Conservation (phyloP, 1,284 basidiomycete genomes). For the Moesziomyces sp. region DNA sequence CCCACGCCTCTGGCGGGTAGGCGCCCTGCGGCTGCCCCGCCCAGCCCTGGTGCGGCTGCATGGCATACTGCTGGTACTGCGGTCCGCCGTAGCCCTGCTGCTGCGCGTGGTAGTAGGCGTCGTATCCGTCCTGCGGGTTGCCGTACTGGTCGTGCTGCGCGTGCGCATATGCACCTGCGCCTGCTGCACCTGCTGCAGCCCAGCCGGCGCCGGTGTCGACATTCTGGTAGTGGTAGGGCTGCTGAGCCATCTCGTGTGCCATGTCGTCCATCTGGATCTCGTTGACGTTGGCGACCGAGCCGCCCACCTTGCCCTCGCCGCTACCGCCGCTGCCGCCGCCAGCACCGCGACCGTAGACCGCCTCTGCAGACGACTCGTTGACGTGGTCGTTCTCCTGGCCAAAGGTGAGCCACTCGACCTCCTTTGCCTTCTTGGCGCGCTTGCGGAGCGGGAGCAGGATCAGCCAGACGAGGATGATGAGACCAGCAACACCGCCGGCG, state of each 20-base stretch:
- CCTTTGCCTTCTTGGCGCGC: conserved; percentile 47
- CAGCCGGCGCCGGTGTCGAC: conserved; percentile 31
- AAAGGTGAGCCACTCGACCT: conserved; percentile 57
- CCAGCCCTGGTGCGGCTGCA: conserved; percentile 37
- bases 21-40: conserved; percentile 10
- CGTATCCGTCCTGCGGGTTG: conserved; percentile 30
- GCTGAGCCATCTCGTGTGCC: conserved; percentile 36
- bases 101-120: conserved; percentile 34
- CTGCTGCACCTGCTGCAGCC: conserved; percentile 26
- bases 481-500: conserved; percentile 52
- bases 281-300: conserved; percentile 43
- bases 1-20: conserved; percentile 34
- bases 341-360: conserved; percentile 44
- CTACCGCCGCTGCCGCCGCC: conserved; percentile 27
- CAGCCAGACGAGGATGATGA: conserved; percentile 51
- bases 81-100: conserved; percentile 18
- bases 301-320: conserved; percentile 39
- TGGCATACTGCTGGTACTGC: conserved; percentile 40
- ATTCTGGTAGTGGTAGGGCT: conserved; percentile 46
- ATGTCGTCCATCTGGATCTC: conserved; percentile 54
- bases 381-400: conserved; percentile 56
- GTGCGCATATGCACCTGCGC: conserved; percentile 22
- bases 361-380: conserved; percentile 49
- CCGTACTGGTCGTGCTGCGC: conserved; percentile 28
- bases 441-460: conserved; percentile 51